Percentiles rank a stretch among this genome's conserved stretches.
Evolutionary conservation across 1,284 basidiomycete genomes (phyloP).

Genomic region (Malassezia arunalokei): DNA sequence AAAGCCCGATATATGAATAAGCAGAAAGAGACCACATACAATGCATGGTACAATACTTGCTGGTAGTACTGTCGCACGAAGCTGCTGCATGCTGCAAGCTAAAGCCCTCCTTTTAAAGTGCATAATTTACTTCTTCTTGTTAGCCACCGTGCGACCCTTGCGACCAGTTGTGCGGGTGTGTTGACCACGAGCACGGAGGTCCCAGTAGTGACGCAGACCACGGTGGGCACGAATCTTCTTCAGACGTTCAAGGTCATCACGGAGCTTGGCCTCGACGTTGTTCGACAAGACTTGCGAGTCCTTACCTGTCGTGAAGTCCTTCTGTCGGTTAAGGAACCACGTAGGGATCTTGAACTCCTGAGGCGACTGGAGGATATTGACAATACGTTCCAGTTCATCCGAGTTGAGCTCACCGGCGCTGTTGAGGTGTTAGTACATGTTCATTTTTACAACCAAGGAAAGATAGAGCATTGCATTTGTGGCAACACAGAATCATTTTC

Average conservation of each 20-base stretch:
- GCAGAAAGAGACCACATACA: neutral
- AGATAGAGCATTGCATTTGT: neutral
- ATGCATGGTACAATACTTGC: neutral
- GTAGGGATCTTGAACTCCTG: constrained; percentile 98
- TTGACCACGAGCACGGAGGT: constrained; percentile 76
- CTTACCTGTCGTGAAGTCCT: constrained; percentile 95
- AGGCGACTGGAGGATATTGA: constrained; percentile 99
- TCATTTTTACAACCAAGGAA: neutral
- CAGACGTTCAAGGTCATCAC: constrained; percentile 93
- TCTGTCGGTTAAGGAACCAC: constrained; percentile 99
- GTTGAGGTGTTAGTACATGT: constrained; percentile 14
- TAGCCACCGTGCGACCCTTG: constrained; percentile 45
- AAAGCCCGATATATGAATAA: neutral
- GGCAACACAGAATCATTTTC: neutral
- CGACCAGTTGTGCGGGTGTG: constrained; percentile 97
- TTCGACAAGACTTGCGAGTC: constrained; percentile 92
- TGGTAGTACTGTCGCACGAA: no score
- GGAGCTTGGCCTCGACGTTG: constrained; percentile 92
- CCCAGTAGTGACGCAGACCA: constrained; percentile 96
- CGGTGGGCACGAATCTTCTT: constrained; percentile 99
- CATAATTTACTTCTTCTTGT: constrained; percentile 44
- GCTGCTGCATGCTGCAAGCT: neutral
- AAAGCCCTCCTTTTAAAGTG: constrained; percentile 4
- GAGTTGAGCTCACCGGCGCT: constrained; percentile 90
- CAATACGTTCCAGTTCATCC: constrained; percentile 93